A percentile compares a stretch with the other conserved stretches of the same genome.
These are phyloP conservation scores for Sphaerostilbella broomeana DNA, from an alignment of 2,329 filamentous ascomycete genomes.

Conservation along the genomic window DNA sequence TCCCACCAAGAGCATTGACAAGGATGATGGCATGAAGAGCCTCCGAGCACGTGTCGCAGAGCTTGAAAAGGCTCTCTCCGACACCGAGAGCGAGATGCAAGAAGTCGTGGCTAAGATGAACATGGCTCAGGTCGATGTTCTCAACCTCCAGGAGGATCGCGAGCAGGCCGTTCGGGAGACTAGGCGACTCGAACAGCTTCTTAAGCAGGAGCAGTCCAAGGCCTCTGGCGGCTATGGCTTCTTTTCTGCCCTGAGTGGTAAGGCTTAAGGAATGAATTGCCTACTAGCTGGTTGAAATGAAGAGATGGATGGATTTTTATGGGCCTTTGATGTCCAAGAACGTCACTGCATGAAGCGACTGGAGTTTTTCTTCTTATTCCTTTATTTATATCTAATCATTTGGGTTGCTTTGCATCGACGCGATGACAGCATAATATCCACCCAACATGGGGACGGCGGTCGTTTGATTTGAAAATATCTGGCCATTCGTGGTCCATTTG, in stretches of 20 bases:
- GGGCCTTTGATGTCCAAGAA: background rate
- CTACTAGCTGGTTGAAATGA: background rate
- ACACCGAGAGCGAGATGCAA: slow-evolving; percentile 68
- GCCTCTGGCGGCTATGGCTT: slow-evolving; percentile 19
- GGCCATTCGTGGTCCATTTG: slow-evolving; percentile 3
- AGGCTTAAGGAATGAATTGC: background rate
- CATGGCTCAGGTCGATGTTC: slow-evolving; percentile 73
- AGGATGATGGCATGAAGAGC: slow-evolving; percentile 66
- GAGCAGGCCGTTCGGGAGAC: slow-evolving; percentile 71
- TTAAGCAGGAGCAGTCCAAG: slow-evolving; percentile 58
- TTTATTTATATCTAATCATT: too few relatives aligned
- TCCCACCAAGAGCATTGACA: slow-evolving; percentile 60
- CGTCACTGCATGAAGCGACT: slow-evolving; percentile 31
- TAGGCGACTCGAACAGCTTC: slow-evolving; percentile 58
- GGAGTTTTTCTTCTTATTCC: slow-evolving; percentile 28
- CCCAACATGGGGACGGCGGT: background rate
- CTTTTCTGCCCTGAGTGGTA: slow-evolving; percentile 5
- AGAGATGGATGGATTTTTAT: background rate
- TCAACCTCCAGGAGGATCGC: slow-evolving; percentile 67
- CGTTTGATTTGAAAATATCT: background rate
- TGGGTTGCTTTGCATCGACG: slow-evolving; percentile 16
- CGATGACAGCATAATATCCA: slow-evolving; percentile 12
- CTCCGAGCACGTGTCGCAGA: slow-evolving; percentile 75
- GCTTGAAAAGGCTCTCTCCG: slow-evolving; percentile 64
- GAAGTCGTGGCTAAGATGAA: slow-evolving; percentile 77